phyloP scores from a whole-genome alignment of 2,329 filamentous ascomycete species.

The Claviceps fusiformis region DNA sequence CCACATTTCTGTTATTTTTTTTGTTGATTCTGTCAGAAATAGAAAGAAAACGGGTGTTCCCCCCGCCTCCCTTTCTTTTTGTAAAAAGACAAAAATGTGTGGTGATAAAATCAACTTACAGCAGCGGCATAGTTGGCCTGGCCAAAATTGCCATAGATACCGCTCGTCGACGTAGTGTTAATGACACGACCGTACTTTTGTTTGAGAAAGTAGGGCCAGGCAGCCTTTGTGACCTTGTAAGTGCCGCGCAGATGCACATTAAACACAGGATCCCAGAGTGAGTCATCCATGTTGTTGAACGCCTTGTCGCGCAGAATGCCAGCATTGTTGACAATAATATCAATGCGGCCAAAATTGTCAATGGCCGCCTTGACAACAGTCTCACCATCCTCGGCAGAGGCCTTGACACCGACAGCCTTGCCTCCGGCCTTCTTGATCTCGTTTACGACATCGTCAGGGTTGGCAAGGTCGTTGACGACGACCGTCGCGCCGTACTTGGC shows the following conservation, averaged over 20 bases:
- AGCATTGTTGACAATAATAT: conserved; percentile 95
- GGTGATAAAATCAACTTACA: conserved; percentile 33
- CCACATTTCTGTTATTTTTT: conserved; percentile 58
- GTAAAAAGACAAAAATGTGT: too few relatives aligned
- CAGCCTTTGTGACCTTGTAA: conserved; percentile 93
- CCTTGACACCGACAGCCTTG: conserved; percentile 84
- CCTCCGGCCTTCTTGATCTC: conserved; percentile 87
- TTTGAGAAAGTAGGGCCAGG: conserved; percentile 95
- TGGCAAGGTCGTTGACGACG: conserved; percentile 89
- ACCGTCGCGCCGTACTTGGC: conserved; percentile 71
- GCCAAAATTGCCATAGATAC: conserved; percentile 98
- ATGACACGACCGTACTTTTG: conserved; percentile 96
- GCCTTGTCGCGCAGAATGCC: conserved; percentile 97
- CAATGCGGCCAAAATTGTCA: conserved; percentile 82
- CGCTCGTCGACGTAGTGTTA: conserved; percentile 93
- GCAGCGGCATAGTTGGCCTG: conserved; percentile 95
- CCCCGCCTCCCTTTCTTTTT: too few relatives aligned
- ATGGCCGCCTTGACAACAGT: conserved; percentile 84
- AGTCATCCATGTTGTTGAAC: conserved; percentile 94
- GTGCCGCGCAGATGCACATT: conserved; percentile 89
- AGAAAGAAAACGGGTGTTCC: not conserved
- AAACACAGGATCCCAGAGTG: conserved; percentile 81
- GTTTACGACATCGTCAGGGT: conserved; percentile 79
- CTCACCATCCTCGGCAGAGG: conserved; percentile 85
- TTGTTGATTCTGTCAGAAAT: not conserved